Conservation (phyloP, 2,329 filamentous ascomycete genomes). For the Aspergillus calidoustus region DNA sequence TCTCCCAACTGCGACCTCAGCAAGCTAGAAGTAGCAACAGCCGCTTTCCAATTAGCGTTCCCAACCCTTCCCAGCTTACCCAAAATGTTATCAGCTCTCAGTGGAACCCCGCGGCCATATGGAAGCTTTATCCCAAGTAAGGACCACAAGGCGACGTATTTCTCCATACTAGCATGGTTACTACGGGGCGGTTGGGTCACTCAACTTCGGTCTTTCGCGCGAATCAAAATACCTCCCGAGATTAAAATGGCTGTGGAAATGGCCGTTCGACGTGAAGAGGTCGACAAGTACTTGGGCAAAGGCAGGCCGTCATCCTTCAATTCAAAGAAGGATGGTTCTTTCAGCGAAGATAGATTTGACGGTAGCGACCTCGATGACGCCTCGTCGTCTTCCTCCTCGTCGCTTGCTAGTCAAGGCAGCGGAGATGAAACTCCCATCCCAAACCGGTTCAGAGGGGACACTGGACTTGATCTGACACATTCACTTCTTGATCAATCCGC, state of each 20-base stretch:
- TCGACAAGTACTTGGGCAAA: slow-evolving; percentile 47
- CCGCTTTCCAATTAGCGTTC: slow-evolving; percentile 77
- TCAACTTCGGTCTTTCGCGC: slow-evolving; percentile 88
- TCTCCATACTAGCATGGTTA: slow-evolving; percentile 91
- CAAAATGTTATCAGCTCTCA: slow-evolving; percentile 85
- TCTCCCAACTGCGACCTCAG: slow-evolving; percentile 85
- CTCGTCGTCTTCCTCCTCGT: slow-evolving; percentile 45
- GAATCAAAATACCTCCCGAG: slow-evolving; percentile 81
- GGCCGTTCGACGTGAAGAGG: slow-evolving; percentile 68
- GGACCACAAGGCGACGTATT: slow-evolving; percentile 83
- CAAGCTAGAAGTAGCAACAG: slow-evolving; percentile 69
- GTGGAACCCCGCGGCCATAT: slow-evolving; percentile 79
- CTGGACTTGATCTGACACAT: slow-evolving; percentile 35
- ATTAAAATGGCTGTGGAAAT: slow-evolving; percentile 81
- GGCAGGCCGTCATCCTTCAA: slow-evolving; percentile 25
- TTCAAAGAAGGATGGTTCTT: slow-evolving; percentile 14
- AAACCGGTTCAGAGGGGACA: slow-evolving; percentile 31
- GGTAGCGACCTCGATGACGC: slow-evolving; percentile 30
- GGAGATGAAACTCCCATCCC: slow-evolving; percentile 44
- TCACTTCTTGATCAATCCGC: slow-evolving; percentile 41
- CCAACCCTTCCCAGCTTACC: slow-evolving; percentile 81
- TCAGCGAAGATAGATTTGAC: slow-evolving; percentile 20
- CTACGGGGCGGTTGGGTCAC: slow-evolving; percentile 92
- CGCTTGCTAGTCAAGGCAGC: slow-evolving; percentile 43
- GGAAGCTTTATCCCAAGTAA: slow-evolving; percentile 83